Evolutionary conservation across 768 basidiomycete species (phyloP), one percentile per base, ranked within the genome.

Genomic region (Pleurotus pulmonarius): DNA sequence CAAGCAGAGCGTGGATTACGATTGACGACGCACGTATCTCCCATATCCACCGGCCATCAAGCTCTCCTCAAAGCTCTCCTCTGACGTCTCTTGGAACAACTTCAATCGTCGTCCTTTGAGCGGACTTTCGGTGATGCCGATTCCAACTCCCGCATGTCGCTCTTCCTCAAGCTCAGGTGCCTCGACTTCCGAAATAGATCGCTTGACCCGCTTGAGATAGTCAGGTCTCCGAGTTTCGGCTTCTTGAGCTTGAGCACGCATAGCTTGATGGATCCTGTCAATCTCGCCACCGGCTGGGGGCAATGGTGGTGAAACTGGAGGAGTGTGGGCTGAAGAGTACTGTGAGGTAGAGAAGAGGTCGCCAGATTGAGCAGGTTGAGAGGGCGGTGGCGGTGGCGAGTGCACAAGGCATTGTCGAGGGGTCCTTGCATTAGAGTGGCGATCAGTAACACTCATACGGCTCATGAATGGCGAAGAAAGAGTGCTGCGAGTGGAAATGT

Each of bases 61-160:
- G 61, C 88, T 88, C 70, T 92, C 89, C 63, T 92, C 90, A 62
- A 92, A 91, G 63, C 88, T 91, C 69, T 89, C 88, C 46, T 89
- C 88, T 3, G 86, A 87, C 0, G 88, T 90, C 70, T 90, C 88
- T 67, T 90, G 88, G 67, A 91, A 92, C 40, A 92, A 68, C 60
- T 83, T 85, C 37, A 91, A 72, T 49, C 88, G 76, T 56, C 90
- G 75, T 1, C 90, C 90, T 70, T 87, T 90, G 55, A 75, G 68
- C 0, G 90, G 88, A 61, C 83, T 90, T 60, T 86, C 83, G 61
- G 78, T 79, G 24, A 91, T 83, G 13, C 87, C 88, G 26, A 89
- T 71, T 29, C 72, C 64, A 2, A 66, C 59, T 3, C 56, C 59
- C 44, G 7, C 48, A 9, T 51, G 22, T 57, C 64, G 43, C 60